Base-by-base conservation (phyloP, 192 early-diverging fungal species). In the Backusella tuberculispora region DNA sequence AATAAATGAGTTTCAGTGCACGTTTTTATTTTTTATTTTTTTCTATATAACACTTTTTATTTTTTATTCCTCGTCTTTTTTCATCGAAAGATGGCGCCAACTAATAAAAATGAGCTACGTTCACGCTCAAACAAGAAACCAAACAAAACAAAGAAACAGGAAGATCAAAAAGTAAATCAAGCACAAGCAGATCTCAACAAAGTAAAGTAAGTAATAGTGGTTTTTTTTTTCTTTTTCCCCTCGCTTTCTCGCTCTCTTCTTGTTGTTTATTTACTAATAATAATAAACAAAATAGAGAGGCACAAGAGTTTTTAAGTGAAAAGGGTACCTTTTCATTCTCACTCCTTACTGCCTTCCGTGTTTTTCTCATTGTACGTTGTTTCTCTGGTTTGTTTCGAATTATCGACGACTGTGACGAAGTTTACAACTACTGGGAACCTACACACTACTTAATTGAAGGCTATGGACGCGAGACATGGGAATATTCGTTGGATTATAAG, bases 371-470 rank as follows among this genome's bases (percentile, higher is more conserved):
- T 10, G 81, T 86, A 0, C 78, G 92, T 15, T 73, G 87, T n/a
- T 69, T 84, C 29, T 86, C 87, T 19, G 88, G 88, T 15, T 72
- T 89, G 0, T 89, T 81, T 56, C 85, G 84, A 19, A 84, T 85
- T 47, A 87, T 93, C 53, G 78, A 78, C 63, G 95, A 96, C 76
- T 96, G 95, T 81, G 95, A 96, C 74, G 95, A 89, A 74, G 86
- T 95, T 17, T 98, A 92, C 85, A 99, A 98, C 85, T 99, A 95
- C 84, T 98, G 95, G 95, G 98, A 99, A 78, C 93, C 96, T 12
- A 85, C 91, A 34, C 97, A 99, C 77, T 95, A 94, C 72, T 78
- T 97, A 29, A 88, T 92, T 40, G 89, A 94, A 74, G 94, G 95
- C 0, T 80, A 77, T 73, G 98, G 97, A 68, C 86, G 95, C 63